phyloP scores from a whole-genome alignment of 176 grass and related monocot species.

The Thalia dealbata region DNA sequence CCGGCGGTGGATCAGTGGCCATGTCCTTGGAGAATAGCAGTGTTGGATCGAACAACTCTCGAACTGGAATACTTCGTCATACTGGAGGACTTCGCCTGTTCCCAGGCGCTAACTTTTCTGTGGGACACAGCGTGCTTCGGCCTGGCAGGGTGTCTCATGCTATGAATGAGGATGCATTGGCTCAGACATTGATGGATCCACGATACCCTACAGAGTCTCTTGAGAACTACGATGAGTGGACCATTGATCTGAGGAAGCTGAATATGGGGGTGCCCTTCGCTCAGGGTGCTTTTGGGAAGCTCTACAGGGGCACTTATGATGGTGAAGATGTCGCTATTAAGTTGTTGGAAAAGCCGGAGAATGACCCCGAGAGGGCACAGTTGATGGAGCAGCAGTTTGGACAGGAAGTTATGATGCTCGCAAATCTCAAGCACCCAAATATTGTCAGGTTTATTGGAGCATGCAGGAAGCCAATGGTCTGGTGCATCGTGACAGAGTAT shows the following conservation, averaged over 20 bases:
- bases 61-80: conserved; percentile 52
- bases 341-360: conserved; percentile 62
- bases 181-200: conserved; percentile 65
- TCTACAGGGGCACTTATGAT: conserved; percentile 71
- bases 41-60: conserved; percentile 51
- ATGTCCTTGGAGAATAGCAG: conserved; percentile 59
- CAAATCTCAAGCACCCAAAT: conserved; percentile 54
- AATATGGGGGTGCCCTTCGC: conserved; percentile 56
- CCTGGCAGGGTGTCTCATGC: conserved; percentile 53
- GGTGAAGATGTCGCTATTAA: conserved; percentile 67
- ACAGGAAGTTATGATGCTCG: conserved; percentile 78
- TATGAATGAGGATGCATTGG: conserved; percentile 62
- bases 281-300: conserved; percentile 72
- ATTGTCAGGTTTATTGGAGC: conserved; percentile 67
- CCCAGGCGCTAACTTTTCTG: conserved; percentile 35
- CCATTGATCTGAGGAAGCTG: conserved; percentile 58
- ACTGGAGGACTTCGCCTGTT: conserved; percentile 41
- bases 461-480: conserved; percentile 63
- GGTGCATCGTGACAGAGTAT: conserved; percentile 77
- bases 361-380: conserved; percentile 39
- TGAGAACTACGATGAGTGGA: conserved; percentile 73
- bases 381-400: conserved; percentile 74
- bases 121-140: conserved; percentile 55
- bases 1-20: conserved; percentile 35
- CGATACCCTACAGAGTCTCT: conserved; percentile 54